Evolutionary conservation across 2,329 filamentous ascomycete genomes (phyloP), one percentile per base, ranked within the genome.

Genomic region (Colletotrichum liriopes): DNA sequence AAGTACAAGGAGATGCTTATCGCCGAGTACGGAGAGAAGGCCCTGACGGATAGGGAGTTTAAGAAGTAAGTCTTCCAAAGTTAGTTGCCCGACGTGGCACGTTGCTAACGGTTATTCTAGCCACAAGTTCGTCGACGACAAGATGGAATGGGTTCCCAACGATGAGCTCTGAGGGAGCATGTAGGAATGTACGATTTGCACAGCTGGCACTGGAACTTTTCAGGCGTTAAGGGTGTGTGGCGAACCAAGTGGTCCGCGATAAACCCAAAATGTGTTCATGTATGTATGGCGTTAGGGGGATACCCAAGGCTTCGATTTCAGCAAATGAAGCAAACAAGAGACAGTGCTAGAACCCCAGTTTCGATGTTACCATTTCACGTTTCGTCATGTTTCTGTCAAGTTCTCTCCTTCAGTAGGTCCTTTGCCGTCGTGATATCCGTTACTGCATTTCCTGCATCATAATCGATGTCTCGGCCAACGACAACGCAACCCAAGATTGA

Each of bases 1-100:
- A 82, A 84, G 9, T 92, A 91, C 77, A 85, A 87, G 72, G 87
- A 89, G 58, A 85, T 92, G 60, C 81, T 93, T 1, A 82, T 83
- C 26, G 84, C 88, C 12, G 90, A 92, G 76, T 93, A 92, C 74
- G 82, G 86, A 5, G 77, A 84, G 59, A 84, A 82, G 55, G 85
- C 90, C 0, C 76, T 93, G 69, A 84, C 81, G 0, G 80, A 84
- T 23, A 90, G 84, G 0, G 80, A 88, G 4, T 91, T 83, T 73
- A 81, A 90, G 72, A 83, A 83, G 89, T 91, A 82, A 74, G 87
- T 75, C 14, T 9, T 41, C 14, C 8, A 51, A 16, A 32, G 6
- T 12, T 23, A 11, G 7, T 18, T 3, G 37, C 64, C 11, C 6
- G 2, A 32, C 2, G 39, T 3, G 20, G 18, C 16, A 11, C n/a